Base-by-base conservation (phyloP, 768 basidiomycete species). In the Auricularia cornea region DNA sequence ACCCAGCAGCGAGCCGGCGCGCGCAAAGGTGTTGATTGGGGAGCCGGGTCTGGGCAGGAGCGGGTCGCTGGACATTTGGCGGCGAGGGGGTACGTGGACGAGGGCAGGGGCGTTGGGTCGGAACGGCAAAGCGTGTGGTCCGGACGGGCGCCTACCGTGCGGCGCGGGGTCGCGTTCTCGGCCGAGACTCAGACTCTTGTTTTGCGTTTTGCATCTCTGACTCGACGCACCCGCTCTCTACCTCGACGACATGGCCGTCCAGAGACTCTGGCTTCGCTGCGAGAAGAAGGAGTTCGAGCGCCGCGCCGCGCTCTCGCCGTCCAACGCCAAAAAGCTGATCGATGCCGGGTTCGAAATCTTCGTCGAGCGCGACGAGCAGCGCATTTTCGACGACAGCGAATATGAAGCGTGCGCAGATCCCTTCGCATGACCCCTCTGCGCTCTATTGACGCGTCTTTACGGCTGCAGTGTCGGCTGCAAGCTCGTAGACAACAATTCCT, bases 211-310 rank as follows among this genome's bases (percentile, higher is more conserved):
- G 28, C 10, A 10, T 20, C 10, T 20, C 28, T 57, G 12, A 57
- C 54, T 29, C 30, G 35, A 38, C 54, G 12, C 26, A 57, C 26
- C 28, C 29, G 26, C 54, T 57, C 35, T n/a, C n/a, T n/a, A n/a
- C n/a, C 8, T 38, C 35, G 35, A 2, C 35, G 16, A 38, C 8
- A 57, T 16, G 54, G 26, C 6, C 6, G 54, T 29, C 30, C 54
- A 57, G 26, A 20, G 74, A 16, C 82, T 99, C 69, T 99, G 96
- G 96, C 84, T 99, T 51, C 88, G 97, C 68, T 97, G 94, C 79
- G 97, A 99, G 80, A 97, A 88, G 73, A 99, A 98, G 75, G 83
- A 86, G 66, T 94, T 95, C 67, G 97, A 99, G 76, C 86, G 86
- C 62, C 91, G 97, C 57, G 87, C 94, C 31, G 95, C 95, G 8